Conservation (phyloP, 78 protist species). For the Cavenderia fasciculata region DNA sequence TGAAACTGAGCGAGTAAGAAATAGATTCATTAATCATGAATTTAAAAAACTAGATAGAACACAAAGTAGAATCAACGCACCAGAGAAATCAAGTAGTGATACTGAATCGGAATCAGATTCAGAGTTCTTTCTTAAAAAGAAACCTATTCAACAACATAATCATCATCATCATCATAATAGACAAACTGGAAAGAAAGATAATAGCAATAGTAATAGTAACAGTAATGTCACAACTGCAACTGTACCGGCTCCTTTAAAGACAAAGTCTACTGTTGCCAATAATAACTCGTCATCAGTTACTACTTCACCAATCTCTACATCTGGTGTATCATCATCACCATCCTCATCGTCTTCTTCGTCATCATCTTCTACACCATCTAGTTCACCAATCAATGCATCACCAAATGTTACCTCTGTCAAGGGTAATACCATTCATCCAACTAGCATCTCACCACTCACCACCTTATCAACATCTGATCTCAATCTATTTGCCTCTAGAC, state of each 20-base stretch:
- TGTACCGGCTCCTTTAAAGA: not conserved
- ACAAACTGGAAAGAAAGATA: not conserved
- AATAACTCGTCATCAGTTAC: too few relatives aligned
- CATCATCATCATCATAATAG: not conserved
- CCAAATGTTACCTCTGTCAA: not conserved
- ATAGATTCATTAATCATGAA: slow-evolving; percentile 38
- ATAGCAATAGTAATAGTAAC: not conserved
- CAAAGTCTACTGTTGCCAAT: too few relatives aligned
- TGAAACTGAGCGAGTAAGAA: slow-evolving; percentile 43
- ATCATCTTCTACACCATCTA: not conserved
- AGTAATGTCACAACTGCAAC: not conserved
- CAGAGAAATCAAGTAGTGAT: slow-evolving; percentile 4
- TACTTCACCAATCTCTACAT: not conserved
- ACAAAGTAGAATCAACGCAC: slow-evolving; percentile 48
- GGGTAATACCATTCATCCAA: too few relatives aligned
- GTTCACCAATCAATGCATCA: not conserved
- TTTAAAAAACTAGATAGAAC: slow-evolving; percentile 58
- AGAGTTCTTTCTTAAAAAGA: slow-evolving; percentile 21
- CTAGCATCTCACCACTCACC: not conserved
- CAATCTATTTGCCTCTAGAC: slow-evolving; percentile 41
- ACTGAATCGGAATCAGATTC: slow-evolving; percentile 50
- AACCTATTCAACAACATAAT: not conserved
- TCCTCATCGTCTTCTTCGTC: not conserved
- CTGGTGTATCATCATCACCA: not conserved
- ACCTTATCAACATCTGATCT: not conserved